Conservation (phyloP, 2,329 filamentous ascomycete genomes). For the Fusarium incarnatum region DNA sequence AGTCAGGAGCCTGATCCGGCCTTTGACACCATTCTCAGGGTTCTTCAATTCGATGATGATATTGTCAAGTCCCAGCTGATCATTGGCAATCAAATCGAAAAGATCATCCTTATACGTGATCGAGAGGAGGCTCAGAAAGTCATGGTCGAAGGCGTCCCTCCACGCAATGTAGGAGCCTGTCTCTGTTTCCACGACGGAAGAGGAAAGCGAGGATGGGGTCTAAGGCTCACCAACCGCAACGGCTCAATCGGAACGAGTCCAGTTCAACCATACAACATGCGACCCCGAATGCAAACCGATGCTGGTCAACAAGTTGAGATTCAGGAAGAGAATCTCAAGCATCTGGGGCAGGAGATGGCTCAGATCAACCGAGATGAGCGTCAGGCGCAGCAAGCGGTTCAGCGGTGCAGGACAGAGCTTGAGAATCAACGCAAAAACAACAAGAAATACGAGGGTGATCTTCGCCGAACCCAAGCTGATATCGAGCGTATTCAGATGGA, state of each 20-base stretch:
- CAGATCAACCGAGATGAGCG: constrained; percentile 63
- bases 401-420: constrained; percentile 60
- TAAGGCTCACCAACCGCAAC: constrained; percentile 64
- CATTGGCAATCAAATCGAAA: constrained; percentile 85
- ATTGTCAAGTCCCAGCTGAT: constrained; percentile 84
- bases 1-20: constrained; percentile 75
- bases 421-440: constrained; percentile 56
- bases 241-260: constrained; percentile 58
- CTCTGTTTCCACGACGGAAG: constrained; percentile 74
- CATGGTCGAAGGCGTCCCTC: constrained; percentile 72
- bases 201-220: constrained; percentile 65
- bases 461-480: constrained; percentile 70
- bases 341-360: constrained; percentile 66
- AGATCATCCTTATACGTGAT: constrained; percentile 80
- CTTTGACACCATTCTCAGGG: constrained; percentile 82
- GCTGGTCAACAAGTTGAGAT: constrained; percentile 72
- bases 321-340: constrained; percentile 62
- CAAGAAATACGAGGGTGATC: constrained; percentile 60
- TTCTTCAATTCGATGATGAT: constrained; percentile 84
- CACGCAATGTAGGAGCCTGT: constrained; percentile 78
- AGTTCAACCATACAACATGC: constrained; percentile 60
- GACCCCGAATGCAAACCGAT: constrained; percentile 84
- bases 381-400: constrained; percentile 60
- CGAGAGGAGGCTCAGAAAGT: constrained; percentile 74
- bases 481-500: constrained; percentile 65